Evolutionary conservation across 257 asterid genomes (phyloP), one percentile per base, ranked within the genome.

Genomic region (Petrea volubilis): DNA sequence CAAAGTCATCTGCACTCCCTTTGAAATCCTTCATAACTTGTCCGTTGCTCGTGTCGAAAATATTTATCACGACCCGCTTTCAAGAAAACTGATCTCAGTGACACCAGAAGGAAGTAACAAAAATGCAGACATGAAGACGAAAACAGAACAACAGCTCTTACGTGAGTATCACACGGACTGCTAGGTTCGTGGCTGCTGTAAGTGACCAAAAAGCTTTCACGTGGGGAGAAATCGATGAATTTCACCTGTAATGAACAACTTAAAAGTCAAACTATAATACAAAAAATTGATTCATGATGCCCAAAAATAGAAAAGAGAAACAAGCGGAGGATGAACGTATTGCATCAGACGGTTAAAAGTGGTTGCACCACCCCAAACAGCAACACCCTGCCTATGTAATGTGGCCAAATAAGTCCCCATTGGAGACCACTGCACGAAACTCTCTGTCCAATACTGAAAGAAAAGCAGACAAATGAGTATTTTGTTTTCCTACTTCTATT

Each of bases 181-280:
- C 95, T 92, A n/a, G 99, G 97, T 79, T 88, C 98, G 31, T 91
- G 97, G 82, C 97, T 92, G 89, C 99, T 95, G 82, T 90, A 95
- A 31, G 99, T 95, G 71, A 95, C 98, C 84, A 95, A 76, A 72
- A 78, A 95, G 64, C 73, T 87, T 79, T 95, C 99, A 46, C 96
- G 94, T 3, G 97, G 99, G 55, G 99, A 95, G 61, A 95, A 95
- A 71, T 95, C 99, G 28, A 95, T 95, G 76, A 92, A 65, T 70
- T 87, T 92, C 2, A 95, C 99, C 99, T 94, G 85, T 60, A 84
- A 69, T 50, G 27, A 60, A 72, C 25, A 65, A 56, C 49, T 53
- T 50, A 38, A 74, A 58, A 81, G 63, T 52, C 57, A 72, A 36
- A 18, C 25, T 21, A 24, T 12, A 12, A 60, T 3, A 27, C 12